Evolutionary conservation across 257 asterid species (phyloP).

Genomic region (Gentiana dahurica): DNA sequence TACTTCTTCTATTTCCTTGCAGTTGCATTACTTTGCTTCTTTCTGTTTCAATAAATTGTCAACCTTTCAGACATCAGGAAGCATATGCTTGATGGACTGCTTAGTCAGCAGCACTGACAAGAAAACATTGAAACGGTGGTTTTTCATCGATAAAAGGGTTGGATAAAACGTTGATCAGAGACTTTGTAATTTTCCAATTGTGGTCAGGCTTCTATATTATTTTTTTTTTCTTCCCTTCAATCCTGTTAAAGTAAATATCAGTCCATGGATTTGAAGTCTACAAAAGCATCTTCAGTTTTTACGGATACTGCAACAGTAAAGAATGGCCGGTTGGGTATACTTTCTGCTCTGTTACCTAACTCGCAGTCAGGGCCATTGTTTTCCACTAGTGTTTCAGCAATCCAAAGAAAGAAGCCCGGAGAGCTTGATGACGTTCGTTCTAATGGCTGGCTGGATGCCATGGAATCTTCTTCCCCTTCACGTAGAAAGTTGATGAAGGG

Average conservation of each 20-base stretch:
- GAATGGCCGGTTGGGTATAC: slow-evolving; percentile 56
- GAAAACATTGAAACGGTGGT: slow-evolving; percentile 65
- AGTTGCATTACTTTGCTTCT: neutral
- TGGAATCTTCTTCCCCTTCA: slow-evolving; percentile 94
- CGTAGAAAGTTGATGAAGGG: slow-evolving; percentile 53
- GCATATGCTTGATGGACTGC: slow-evolving; percentile 59
- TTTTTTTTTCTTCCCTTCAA: slow-evolving; percentile 3
- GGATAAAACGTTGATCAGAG: slow-evolving; percentile 28
- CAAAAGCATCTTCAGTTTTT: slow-evolving; percentile 56
- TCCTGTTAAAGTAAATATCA: slow-evolving; percentile 5
- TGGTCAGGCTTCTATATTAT: slow-evolving; percentile 3
- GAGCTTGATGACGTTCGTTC: slow-evolving; percentile 67
- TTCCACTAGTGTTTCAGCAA: slow-evolving; percentile 23
- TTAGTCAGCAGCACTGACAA: slow-evolving; percentile 41
- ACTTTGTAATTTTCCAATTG: too few relatives aligned
- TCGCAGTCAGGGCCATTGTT: slow-evolving; percentile 47
- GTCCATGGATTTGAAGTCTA: slow-evolving; percentile 57
- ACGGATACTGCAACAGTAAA: slow-evolving; percentile 52
- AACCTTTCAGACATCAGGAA: slow-evolving; percentile 30
- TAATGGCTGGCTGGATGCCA: slow-evolving; percentile 86
- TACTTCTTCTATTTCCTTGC: neutral
- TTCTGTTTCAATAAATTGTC: neutral
- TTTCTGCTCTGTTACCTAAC: slow-evolving; percentile 38
- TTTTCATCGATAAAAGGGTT: slow-evolving; percentile 72
- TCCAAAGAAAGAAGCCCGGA: slow-evolving; percentile 54